phyloP scores from a whole-genome alignment of 2,329 filamentous ascomycete genomes.

The Stachybotrys elegans region DNA sequence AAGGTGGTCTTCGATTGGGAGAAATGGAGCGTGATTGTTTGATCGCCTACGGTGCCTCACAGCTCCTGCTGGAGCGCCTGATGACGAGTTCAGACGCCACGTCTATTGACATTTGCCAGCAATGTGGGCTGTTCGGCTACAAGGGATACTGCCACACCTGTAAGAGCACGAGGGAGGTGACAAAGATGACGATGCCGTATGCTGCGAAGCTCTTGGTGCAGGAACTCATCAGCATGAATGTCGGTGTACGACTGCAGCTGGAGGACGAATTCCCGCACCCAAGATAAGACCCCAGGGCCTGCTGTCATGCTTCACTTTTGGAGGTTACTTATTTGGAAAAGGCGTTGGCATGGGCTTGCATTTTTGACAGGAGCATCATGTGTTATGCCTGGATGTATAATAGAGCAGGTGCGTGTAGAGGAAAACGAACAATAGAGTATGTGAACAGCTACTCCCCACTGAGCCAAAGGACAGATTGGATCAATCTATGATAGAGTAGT shows the following conservation, averaged over 20 bases:
- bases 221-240: conserved; percentile 97
- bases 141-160: conserved; percentile 93
- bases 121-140: conserved; percentile 92
- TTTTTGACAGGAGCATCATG: too few relatives aligned
- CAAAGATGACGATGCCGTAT: conserved; percentile 95
- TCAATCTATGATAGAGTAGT: too few relatives aligned
- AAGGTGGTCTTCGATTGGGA: conserved; percentile 87
- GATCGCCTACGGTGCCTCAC: conserved; percentile 92
- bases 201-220: conserved; percentile 94
- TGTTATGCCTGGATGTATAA: too few relatives aligned
- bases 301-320: too few relatives aligned
- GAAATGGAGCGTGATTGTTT: conserved; percentile 99
- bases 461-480: too few relatives aligned
- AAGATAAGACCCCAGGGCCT: too few relatives aligned
- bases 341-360: too few relatives aligned
- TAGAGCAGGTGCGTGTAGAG: too few relatives aligned
- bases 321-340: too few relatives aligned
- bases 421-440: too few relatives aligned
- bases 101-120: conserved; percentile 88
- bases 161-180: conserved; percentile 75
- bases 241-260: conserved; percentile 85
- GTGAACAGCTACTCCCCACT: too few relatives aligned
- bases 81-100: conserved; percentile 94
- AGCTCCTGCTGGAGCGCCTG: conserved; percentile 84
- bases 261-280: conserved; percentile 87